Base-by-base conservation (phyloP, 2,329 filamentous ascomycete species). In the Trichoderma simmonsii region DNA sequence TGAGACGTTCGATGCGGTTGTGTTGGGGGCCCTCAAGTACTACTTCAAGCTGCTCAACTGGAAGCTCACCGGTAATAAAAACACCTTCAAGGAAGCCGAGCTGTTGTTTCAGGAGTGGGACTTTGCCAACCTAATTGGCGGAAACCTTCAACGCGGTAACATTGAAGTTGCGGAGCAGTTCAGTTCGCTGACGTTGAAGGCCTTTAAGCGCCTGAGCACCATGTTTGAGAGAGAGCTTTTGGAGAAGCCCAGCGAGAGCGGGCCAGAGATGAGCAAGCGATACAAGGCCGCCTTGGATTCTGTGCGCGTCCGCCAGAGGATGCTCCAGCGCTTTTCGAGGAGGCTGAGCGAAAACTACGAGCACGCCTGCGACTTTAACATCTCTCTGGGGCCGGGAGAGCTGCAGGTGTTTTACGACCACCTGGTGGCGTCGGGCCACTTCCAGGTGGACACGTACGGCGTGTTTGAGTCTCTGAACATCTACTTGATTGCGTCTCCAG, bases 21-120 rank as follows among this genome's bases (percentile, higher is more conserved):
- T 98, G 11, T 83, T 99, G 57, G 95, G 98, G 78, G 95, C 95
- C 0, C 85, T 99, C 76, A 97, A 95, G 80, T 98, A 97, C 81
- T 99, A 99, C 82, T 99, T 99, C 87, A 96, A 95, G 81, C 95
- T 99, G 88, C 86, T 99, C 59, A 98, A 98, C 79, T 98, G 95
- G 94, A 98, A 98, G 81, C 85, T 99, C 68, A 95, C 93, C 77
- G 93, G 94, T 71, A 98, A 98, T 85, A 98, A 98, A 81, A 99
- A 98, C 83, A 98, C 95, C 0, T 99, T 99, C 87, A 98, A 98
- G 80, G 96, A 99, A 81, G 96, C 96, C 7, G 96, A 99, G 85
- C 92, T 99, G 75, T 84, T 99, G 62, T 97, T 98, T 79, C 94
- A 97, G 78, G 96, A 99, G 82, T 99, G 96, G 96, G 94, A 94